phyloP scores from a whole-genome alignment of 176 grass and related monocot genomes.

The Carex pumila region DNA sequence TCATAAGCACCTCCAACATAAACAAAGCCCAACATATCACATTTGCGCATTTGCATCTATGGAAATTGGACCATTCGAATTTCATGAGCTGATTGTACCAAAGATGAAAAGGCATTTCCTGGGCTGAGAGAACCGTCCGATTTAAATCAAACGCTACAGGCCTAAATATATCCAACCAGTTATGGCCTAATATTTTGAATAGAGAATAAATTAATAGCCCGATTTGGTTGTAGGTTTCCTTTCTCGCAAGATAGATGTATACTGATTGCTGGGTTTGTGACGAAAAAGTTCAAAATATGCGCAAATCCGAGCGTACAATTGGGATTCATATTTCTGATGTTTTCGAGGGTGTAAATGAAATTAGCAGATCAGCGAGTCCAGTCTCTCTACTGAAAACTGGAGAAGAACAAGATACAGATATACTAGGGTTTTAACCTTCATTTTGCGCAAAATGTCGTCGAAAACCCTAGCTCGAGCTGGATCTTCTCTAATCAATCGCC shows the following conservation, averaged over 20 bases:
- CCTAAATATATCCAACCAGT: too few relatives aligned
- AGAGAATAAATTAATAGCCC: not conserved
- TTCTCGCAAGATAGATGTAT: not conserved
- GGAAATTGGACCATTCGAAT: too few relatives aligned
- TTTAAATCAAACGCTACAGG: too few relatives aligned
- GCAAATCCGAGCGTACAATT: not conserved
- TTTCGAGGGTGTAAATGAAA: not conserved
- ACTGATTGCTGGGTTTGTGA: not conserved
- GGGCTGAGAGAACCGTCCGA: too few relatives aligned
- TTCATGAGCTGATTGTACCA: too few relatives aligned
- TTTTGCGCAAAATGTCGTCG: constrained; percentile 37
- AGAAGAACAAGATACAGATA: constrained; percentile 16
- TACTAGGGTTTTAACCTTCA: constrained; percentile 52
- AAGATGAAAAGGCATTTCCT: too few relatives aligned
- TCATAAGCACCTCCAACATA: too few relatives aligned
- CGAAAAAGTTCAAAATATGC: not conserved
- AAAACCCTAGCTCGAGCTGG: constrained; percentile 58
- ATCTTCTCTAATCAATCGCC: constrained; percentile 54
- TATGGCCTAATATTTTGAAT: not conserved
- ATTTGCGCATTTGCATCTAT: too few relatives aligned
- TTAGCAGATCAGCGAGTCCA: not conserved
- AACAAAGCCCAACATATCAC: too few relatives aligned
- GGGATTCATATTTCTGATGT: not conserved
- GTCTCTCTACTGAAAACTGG: not conserved
- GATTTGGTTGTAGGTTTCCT: not conserved